Percentiles rank a stretch among this genome's conserved stretches.
Evolutionary conservation across 2,329 filamentous ascomycete genomes (phyloP).

Genomic region (Ascochyta lentis): DNA sequence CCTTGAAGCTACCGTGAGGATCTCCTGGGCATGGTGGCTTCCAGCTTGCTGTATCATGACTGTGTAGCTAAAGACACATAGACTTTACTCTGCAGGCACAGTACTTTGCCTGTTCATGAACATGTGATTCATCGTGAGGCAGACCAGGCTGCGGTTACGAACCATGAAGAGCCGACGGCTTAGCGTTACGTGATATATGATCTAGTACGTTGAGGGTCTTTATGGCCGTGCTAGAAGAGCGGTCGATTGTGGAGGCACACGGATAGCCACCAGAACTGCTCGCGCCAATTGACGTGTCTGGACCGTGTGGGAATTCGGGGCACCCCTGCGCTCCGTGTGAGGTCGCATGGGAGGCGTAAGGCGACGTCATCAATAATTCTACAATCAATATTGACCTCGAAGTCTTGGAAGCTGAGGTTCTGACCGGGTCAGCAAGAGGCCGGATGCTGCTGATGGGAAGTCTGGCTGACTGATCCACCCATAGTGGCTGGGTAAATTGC

Average conservation of each 20-base stretch:
- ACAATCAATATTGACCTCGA: slow-evolving; percentile 4
- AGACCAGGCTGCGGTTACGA: too few species aligned
- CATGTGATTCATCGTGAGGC: too few species aligned
- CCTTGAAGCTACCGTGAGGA: background rate
- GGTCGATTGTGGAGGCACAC: too few species aligned
- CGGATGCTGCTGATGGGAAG: background rate
- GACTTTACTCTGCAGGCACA: background rate
- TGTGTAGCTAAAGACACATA: background rate
- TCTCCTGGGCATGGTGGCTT: background rate
- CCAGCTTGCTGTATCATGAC: background rate
- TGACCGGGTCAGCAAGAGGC: slow-evolving; percentile 10
- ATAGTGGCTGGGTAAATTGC: slow-evolving; percentile 6
- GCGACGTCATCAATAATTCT: slow-evolving; percentile 9
- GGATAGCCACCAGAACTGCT: background rate
- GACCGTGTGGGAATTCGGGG: background rate
- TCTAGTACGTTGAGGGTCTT: too few species aligned
- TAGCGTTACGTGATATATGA: too few species aligned
- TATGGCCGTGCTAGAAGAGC: too few species aligned
- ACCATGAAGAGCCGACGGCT: too few species aligned
- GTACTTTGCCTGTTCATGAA: too few species aligned
- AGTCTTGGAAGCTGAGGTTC: background rate
- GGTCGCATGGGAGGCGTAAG: slow-evolving; percentile 4
- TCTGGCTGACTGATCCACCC: background rate
- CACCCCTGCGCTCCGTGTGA: background rate
- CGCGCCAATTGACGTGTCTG: background rate